These are phyloP conservation scores for Mycena venus DNA, from an alignment of 768 basidiomycete genomes.

Conservation along the genomic window DNA sequence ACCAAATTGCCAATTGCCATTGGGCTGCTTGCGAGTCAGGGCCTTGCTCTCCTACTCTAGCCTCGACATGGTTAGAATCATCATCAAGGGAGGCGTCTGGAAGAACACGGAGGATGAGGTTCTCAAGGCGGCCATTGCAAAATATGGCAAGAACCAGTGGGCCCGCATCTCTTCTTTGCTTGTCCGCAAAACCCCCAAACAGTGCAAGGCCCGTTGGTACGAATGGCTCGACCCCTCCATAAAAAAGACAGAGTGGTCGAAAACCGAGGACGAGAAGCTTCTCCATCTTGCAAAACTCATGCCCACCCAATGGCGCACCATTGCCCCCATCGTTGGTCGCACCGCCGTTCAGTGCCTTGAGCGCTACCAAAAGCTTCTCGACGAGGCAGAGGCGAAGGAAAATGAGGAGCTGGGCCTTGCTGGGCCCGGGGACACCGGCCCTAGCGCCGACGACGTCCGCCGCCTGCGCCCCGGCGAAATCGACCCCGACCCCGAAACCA, in stretches of 20 bases:
- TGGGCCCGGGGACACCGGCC: constrained; percentile 86
- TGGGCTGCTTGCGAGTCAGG: no score
- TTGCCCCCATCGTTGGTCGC: constrained; percentile 97
- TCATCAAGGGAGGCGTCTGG: constrained; percentile 95
- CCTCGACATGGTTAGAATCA: constrained; percentile 87
- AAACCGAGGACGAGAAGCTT: constrained; percentile 99
- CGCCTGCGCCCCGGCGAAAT: constrained; percentile 95
- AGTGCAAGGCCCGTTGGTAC: constrained; percentile 99
- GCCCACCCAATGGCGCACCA: constrained; percentile 99
- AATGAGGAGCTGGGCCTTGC: constrained; percentile 93
- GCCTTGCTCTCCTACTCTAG: no score
- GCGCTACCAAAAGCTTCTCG: constrained; percentile 96
- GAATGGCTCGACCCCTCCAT: constrained; percentile 99
- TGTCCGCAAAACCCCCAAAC: constrained; percentile 98
- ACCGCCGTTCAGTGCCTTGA: constrained; percentile 98
- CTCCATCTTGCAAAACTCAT: constrained; percentile 98
- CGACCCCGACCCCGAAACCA: constrained; percentile 98
- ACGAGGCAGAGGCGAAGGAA: constrained; percentile 97
- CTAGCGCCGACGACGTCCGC: constrained; percentile 93
- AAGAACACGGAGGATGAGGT: constrained; percentile 99
- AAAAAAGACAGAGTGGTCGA: constrained; percentile 99
- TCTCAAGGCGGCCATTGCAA: constrained; percentile 97
- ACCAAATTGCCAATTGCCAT: no score
- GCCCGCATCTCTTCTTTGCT: constrained; percentile 98
- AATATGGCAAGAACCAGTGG: constrained; percentile 99